These are phyloP conservation scores for Carex littledalei DNA, from an alignment of 176 grass and related monocot genomes.

Conservation along the genomic window DNA sequence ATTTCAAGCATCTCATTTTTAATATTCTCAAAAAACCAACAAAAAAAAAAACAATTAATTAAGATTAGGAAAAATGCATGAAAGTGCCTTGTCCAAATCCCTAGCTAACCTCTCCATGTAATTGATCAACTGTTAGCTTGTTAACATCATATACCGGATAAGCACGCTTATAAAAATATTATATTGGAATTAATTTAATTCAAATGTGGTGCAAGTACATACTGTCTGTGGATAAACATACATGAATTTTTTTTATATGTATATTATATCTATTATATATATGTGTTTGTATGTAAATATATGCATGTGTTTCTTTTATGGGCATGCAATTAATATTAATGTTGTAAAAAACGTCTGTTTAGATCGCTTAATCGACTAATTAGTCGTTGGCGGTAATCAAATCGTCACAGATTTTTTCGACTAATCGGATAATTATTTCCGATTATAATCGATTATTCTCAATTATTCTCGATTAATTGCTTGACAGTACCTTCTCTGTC, in stretches of 20 bases:
- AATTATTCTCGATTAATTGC: no score
- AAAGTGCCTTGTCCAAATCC: background rate
- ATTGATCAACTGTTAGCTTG: conserved; percentile 6
- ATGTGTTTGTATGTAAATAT: no score
- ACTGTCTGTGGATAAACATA: background rate
- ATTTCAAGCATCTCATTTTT: background rate
- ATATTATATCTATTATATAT: background rate
- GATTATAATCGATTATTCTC: no score
- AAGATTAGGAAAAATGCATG: background rate
- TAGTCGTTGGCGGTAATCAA: no score
- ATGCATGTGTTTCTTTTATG: no score
- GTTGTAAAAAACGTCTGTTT: no score
- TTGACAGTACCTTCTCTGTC: no score
- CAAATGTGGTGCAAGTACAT: background rate
- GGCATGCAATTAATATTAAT: no score
- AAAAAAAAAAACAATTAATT: background rate
- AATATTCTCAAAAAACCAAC: background rate
- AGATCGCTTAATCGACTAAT: no score
- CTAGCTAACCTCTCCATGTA: conserved; percentile 6
- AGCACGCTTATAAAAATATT: background rate
- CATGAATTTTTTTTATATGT: background rate
- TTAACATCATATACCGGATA: conserved; percentile 15
- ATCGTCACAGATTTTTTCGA: no score
- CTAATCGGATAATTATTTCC: no score
- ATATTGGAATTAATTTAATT: background rate